Evolutionary conservation across 305 asterid genomes (phyloP).

Genomic region (Stenogyne calaminthoides): DNA sequence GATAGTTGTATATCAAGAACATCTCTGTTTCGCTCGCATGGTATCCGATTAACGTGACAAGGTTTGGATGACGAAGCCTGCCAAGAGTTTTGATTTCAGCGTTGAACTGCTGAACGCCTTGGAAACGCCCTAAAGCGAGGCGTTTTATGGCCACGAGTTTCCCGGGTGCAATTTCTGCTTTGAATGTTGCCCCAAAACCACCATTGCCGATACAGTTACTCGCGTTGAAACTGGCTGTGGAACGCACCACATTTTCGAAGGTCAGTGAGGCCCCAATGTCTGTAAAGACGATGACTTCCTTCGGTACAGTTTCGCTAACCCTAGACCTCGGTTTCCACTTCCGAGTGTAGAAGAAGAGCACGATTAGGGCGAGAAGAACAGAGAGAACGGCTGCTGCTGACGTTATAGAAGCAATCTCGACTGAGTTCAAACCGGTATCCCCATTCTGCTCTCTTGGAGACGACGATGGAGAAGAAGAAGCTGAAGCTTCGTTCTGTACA

Average conservation of each 20-base stretch:
- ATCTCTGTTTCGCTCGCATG: conserved; percentile 89
- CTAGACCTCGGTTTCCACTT: conserved; percentile 81
- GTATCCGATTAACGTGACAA: conserved; percentile 87
- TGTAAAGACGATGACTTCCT: conserved; percentile 73
- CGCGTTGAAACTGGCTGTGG: conserved; percentile 77
- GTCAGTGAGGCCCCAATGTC: conserved; percentile 76
- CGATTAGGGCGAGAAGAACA: conserved; percentile 67
- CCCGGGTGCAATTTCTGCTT: conserved; percentile 88
- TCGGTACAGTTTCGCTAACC: conserved; percentile 68
- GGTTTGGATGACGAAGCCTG: conserved; percentile 81
- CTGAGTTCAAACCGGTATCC: conserved; percentile 51
- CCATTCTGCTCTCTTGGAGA: conserved; percentile 33
- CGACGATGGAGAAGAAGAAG: conserved; percentile 36
- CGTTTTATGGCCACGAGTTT: conserved; percentile 81
- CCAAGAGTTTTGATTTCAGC: conserved; percentile 87
- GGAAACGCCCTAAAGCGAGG: conserved; percentile 81
- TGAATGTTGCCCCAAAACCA: conserved; percentile 93
- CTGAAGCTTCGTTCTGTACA: conserved; percentile 34
- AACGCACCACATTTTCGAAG: conserved; percentile 77
- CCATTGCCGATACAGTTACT: conserved; percentile 93
- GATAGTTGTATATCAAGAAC: conserved; percentile 82
- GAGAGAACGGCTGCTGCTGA: conserved; percentile 82
- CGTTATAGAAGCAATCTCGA: conserved; percentile 79
- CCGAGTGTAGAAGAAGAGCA: conserved; percentile 75
- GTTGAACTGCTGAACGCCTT: conserved; percentile 89